Conservation (phyloP, 208 protist species). For the Strigomonas oncopelti region DNA sequence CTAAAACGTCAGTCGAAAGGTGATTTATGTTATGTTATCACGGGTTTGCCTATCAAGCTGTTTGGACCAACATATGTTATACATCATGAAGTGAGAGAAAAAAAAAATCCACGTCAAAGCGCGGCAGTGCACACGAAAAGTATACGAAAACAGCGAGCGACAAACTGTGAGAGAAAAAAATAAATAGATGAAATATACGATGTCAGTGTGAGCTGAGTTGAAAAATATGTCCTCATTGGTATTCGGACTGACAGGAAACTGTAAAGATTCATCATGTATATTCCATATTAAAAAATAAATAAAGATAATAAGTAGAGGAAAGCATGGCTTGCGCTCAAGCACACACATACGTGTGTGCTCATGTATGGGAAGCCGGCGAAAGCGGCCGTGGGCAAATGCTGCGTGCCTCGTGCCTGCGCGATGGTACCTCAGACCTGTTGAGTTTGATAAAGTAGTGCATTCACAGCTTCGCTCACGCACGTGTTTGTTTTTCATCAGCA, state of each 20-base stretch:
- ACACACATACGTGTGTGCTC: no score
- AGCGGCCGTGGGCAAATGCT: no score
- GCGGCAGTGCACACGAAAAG: no score
- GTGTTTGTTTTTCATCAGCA: background rate
- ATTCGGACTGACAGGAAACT: constrained; percentile 34
- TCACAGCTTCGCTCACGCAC: no score
- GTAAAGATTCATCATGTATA: constrained; percentile 11
- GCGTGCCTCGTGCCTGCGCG: no score
- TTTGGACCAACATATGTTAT: constrained; percentile 19
- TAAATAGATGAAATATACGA: background rate
- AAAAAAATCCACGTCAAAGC: no score
- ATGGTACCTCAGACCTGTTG: no score
- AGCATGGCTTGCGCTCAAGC: no score
- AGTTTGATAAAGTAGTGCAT: no score
- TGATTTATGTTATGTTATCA: constrained; percentile 16
- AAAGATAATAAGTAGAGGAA: constrained; percentile 16
- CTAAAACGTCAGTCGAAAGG: constrained; percentile 12
- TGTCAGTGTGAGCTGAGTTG: constrained; percentile 24
- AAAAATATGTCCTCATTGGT: constrained; percentile 24
- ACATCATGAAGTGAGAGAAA: constrained; percentile 19
- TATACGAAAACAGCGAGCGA: constrained; percentile 14
- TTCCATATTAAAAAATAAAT: constrained; percentile 7
- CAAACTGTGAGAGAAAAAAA: constrained; percentile 3
- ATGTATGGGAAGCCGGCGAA: no score
- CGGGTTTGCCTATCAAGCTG: constrained; percentile 9